A percentile compares a stretch with the other conserved stretches of the same genome.
These are phyloP conservation scores for Pelargonium cotyledonis DNA, from an alignment of 441 rosid species.

Conservation along the genomic window DNA sequence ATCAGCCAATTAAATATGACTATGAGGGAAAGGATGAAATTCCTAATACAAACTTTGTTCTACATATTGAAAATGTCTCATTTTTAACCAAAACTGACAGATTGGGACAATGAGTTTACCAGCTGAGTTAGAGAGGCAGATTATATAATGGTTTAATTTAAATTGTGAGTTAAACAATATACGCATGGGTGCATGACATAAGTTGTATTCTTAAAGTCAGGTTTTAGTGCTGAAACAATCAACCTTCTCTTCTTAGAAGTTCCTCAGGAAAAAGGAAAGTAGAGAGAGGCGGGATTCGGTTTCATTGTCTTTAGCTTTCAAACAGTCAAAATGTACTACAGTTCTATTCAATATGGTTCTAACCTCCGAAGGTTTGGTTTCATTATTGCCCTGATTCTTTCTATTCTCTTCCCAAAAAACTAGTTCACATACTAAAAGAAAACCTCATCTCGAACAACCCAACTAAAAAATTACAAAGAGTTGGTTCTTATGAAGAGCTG, in stretches of 20 bases:
- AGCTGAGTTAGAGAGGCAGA: neutral
- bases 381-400: neutral
- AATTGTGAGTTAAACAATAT: neutral
- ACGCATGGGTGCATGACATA: neutral
- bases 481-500: neutral
- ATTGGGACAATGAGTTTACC: neutral
- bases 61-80: neutral
- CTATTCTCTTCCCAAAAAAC: neutral
- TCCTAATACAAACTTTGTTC: neutral
- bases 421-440: neutral
- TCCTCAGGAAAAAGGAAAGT: too few relatives aligned
- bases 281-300: too few relatives aligned
- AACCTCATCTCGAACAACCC: neutral
- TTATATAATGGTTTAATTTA: neutral
- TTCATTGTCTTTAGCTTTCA: too few relatives aligned
- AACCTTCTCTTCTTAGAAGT: too few relatives aligned
- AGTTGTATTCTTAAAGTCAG: too few relatives aligned
- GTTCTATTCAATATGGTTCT: neutral
- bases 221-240: too few relatives aligned
- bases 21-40: neutral
- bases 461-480: neutral
- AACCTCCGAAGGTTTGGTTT: neutral
- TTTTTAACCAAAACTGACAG: neutral
- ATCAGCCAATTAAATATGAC: neutral
- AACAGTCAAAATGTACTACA: too few relatives aligned